Conservation (phyloP, 2,329 filamentous ascomycete species). For the Aphanoascus verrucosus region DNA sequence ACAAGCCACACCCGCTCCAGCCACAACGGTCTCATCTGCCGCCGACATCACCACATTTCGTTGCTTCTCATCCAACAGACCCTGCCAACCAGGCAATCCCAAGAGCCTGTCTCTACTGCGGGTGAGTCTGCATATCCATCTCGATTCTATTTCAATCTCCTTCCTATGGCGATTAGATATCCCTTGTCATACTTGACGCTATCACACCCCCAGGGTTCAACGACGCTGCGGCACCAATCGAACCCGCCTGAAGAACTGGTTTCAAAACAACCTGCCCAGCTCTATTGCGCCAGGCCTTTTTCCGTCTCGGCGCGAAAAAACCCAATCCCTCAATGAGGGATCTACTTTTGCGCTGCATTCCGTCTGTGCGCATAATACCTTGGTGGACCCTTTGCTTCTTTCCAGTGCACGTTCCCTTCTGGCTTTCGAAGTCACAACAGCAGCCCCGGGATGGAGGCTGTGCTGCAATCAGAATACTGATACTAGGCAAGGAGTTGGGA, state of each 20-base stretch:
- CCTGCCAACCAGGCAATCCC: neutral
- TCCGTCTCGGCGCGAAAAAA: neutral
- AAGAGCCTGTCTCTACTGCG: neutral
- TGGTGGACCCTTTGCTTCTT: neutral
- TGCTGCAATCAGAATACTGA: neutral
- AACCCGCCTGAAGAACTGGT: neutral
- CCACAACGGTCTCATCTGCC: neutral
- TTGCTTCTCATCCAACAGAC: conserved; percentile 3
- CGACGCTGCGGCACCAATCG: neutral
- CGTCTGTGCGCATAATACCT: neutral
- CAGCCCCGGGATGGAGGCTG: neutral
- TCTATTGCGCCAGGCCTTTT: neutral
- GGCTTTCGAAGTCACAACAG: neutral
- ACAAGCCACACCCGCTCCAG: neutral
- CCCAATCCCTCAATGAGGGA: neutral
- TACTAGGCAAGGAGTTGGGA: neutral
- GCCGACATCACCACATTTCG: neutral
- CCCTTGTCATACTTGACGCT: neutral
- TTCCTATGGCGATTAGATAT: neutral
- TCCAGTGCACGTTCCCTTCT: neutral
- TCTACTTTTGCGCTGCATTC: neutral
- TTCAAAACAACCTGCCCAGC: neutral
- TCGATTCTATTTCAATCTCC: neutral
- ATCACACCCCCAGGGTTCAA: neutral
- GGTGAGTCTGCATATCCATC: neutral